Evolutionary conservation across 1,284 basidiomycete species (phyloP).

Genomic region (Erythrobasidium hasegawianum): DNA sequence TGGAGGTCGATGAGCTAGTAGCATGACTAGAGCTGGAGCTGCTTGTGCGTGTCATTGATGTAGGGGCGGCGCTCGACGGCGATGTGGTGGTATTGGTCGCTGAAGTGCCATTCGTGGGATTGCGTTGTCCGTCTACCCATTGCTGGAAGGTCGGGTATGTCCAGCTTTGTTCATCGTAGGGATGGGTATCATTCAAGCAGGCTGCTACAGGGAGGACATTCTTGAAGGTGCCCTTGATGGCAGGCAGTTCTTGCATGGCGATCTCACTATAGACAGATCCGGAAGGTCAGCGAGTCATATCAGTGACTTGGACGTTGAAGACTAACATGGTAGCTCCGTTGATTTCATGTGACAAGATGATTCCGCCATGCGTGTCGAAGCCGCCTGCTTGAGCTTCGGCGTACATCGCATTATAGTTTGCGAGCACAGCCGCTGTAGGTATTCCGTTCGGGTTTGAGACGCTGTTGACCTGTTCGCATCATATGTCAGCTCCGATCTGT

Average conservation of each 20-base stretch:
- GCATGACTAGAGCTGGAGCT: background rate
- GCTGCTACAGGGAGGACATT: slow-evolving; percentile 49
- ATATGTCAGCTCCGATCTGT: too few relatives aligned
- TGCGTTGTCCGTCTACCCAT: background rate
- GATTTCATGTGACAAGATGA: slow-evolving; percentile 54
- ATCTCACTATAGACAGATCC: slow-evolving; percentile 8
- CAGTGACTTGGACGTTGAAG: too few relatives aligned
- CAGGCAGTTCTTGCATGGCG: slow-evolving; percentile 41
- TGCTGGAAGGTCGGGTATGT: slow-evolving; percentile 23
- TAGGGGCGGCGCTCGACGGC: background rate
- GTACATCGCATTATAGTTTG: slow-evolving; percentile 53
- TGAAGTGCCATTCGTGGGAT: slow-evolving; percentile 1
- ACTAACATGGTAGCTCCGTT: slow-evolving; percentile 51
- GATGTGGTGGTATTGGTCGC: background rate
- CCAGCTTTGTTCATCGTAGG: slow-evolving; percentile 20
- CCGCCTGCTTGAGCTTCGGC: slow-evolving; percentile 48
- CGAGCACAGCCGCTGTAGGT: slow-evolving; percentile 44
- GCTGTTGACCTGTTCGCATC: slow-evolving; percentile 13
- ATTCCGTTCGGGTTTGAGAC: slow-evolving; percentile 19
- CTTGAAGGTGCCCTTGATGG: slow-evolving; percentile 40
- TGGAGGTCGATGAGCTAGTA: background rate
- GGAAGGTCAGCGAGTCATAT: too few relatives aligned
- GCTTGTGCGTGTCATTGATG: background rate
- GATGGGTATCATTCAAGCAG: slow-evolving; percentile 50
- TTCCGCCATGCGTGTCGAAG: slow-evolving; percentile 48